phyloP scores from a whole-genome alignment of 2,329 filamentous ascomycete genomes.

The Aspergillus transmontanensis region DNA sequence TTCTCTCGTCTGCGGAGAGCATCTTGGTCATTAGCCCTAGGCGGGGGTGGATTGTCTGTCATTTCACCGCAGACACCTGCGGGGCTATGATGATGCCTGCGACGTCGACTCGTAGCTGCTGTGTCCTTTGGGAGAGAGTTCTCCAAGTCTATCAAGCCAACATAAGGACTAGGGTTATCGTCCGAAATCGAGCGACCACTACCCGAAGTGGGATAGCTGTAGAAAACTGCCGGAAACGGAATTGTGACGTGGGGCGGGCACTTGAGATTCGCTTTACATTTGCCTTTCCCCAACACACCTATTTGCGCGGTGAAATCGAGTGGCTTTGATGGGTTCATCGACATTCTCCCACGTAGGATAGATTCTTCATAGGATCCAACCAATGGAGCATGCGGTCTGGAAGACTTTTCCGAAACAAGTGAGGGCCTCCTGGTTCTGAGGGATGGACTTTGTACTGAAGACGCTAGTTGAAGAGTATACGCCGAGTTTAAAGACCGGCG shows the following conservation, averaged over 20 bases:
- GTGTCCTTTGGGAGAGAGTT: constrained; percentile 66
- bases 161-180: constrained; percentile 93
- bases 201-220: constrained; percentile 77
- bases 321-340: constrained; percentile 88
- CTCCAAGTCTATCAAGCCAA: constrained; percentile 88
- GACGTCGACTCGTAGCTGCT: constrained; percentile 38
- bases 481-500: constrained; percentile 72
- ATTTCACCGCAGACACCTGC: constrained; percentile 14
- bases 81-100: constrained; percentile 40
- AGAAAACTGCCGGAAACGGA: constrained; percentile 92
- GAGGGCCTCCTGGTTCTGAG: constrained; percentile 66
- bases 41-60: constrained; percentile 13
- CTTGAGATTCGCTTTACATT: constrained; percentile 80
- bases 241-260: constrained; percentile 90
- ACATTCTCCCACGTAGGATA: constrained; percentile 93
- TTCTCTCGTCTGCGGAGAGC: constrained; percentile 55
- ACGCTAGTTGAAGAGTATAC: constrained; percentile 51
- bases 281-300: constrained; percentile 84
- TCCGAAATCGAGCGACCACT: constrained; percentile 66
- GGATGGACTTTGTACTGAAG: constrained; percentile 41
- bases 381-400: constrained; percentile 88
- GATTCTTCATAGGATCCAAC: constrained; percentile 98
- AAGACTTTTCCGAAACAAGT: constrained; percentile 71
- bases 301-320: constrained; percentile 94
- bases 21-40: constrained; percentile 28